Evolutionary conservation across 1,284 basidiomycete species (phyloP).

Genomic region (Naganishia sp.): DNA sequence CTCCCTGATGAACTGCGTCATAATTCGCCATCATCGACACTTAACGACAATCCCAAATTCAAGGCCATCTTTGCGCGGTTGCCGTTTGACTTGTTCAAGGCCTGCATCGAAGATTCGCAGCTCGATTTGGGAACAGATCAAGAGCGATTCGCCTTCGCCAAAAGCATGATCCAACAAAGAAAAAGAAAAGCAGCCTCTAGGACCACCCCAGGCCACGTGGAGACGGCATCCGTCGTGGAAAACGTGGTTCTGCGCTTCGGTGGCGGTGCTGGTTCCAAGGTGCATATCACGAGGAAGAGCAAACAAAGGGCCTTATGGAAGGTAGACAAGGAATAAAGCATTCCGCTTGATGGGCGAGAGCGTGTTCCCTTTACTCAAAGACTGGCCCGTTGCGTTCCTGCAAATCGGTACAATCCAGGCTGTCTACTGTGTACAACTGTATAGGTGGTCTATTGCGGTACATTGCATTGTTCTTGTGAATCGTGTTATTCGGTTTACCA

Average conservation of each 20-base stretch:
- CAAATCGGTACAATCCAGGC: not conserved
- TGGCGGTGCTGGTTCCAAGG: constrained; percentile 68
- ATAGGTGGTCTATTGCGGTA: not conserved
- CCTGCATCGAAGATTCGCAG: constrained; percentile 44
- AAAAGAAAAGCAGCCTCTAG: constrained; percentile 66
- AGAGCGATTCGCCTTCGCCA: constrained; percentile 82
- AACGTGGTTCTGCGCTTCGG: constrained; percentile 83
- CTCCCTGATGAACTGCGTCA: constrained; percentile 19
- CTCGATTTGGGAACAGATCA: constrained; percentile 63
- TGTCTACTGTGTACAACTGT: constrained; percentile 1
- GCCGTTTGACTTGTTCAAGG: constrained; percentile 52
- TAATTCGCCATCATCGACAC: constrained; percentile 2
- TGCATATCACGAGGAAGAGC: constrained; percentile 81
- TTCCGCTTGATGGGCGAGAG: not conserved
- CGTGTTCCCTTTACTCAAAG: not conserved
- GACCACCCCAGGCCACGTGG: constrained; percentile 49
- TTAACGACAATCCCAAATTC: constrained; percentile 38
- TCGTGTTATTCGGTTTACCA: not conserved
- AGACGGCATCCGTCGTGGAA: constrained; percentile 56
- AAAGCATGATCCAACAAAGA: constrained; percentile 76
- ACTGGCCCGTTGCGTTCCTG: not conserved
- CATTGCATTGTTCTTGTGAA: constrained; percentile 8
- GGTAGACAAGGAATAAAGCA: constrained; percentile 65
- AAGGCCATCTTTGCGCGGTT: constrained; percentile 50
- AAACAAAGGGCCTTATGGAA: constrained; percentile 76